Evolutionary conservation across 176 grass and related monocot genomes (phyloP).

Genomic region (Typha latifolia): DNA sequence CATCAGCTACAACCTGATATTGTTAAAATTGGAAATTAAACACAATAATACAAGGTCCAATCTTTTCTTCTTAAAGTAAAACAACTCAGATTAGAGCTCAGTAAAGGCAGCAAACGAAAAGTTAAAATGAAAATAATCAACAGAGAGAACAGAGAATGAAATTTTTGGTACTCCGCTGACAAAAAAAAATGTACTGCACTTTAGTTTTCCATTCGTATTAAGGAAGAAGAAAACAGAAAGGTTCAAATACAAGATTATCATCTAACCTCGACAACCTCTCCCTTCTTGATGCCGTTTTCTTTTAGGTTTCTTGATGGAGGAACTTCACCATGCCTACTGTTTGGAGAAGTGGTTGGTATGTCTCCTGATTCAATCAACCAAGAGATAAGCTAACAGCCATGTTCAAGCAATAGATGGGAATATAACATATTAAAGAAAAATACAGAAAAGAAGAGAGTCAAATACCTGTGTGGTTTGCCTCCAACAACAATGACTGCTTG

Average conservation of each 20-base stretch:
- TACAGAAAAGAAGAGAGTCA: neutral
- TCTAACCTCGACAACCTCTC: slow-evolving; percentile 71
- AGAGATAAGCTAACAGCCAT: neutral
- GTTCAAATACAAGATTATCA: slow-evolving; percentile 11
- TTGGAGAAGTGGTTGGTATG: slow-evolving; percentile 8
- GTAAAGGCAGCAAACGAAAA: no score
- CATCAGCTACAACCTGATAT: slow-evolving; percentile 52
- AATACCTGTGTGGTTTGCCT: slow-evolving; percentile 5
- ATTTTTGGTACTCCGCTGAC: neutral
- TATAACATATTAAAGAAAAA: no score
- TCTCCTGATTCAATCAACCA: slow-evolving; percentile 32
- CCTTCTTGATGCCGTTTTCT: slow-evolving; percentile 65
- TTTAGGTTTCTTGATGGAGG: slow-evolving; percentile 23
- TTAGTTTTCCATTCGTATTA: neutral
- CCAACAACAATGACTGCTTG: slow-evolving; percentile 3
- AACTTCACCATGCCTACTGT: slow-evolving; percentile 33
- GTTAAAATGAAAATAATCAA: neutral
- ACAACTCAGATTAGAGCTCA: neutral
- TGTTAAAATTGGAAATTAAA: neutral
- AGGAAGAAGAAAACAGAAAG: neutral
- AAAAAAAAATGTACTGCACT: neutral
- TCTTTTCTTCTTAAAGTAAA: neutral
- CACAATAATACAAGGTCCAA: neutral
- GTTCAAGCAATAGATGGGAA: neutral
- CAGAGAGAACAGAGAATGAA: neutral